A percentile compares a stretch with the other conserved stretches of the same genome.
These are phyloP conservation scores for Zasmidium angulare DNA, from an alignment of 2,329 filamentous ascomycete species.

Conservation along the genomic window DNA sequence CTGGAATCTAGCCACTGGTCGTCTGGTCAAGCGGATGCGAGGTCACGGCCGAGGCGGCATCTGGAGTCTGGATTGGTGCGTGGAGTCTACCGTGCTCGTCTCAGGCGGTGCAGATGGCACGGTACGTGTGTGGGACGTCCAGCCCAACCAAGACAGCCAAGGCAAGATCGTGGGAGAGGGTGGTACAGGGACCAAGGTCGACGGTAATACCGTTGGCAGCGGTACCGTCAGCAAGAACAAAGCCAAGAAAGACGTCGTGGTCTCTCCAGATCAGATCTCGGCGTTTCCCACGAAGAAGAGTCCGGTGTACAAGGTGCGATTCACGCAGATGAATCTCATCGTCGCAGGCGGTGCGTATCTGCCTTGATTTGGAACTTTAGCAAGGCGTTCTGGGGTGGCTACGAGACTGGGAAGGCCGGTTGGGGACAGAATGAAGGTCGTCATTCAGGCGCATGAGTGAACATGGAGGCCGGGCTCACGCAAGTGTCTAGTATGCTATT, in stretches of 20 bases:
- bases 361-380: slow-evolving; percentile 39
- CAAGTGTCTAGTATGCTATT: no score
- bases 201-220: slow-evolving; percentile 38
- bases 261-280: slow-evolving; percentile 89
- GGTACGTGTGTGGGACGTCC: slow-evolving; percentile 91
- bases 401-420: background rate
- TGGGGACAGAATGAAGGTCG: background rate
- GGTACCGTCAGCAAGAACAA: slow-evolving; percentile 54
- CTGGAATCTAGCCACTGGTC: slow-evolving; percentile 88
- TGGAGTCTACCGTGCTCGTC: slow-evolving; percentile 85
- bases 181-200: slow-evolving; percentile 49
- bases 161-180: slow-evolving; percentile 53
- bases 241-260: slow-evolving; percentile 84
- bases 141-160: slow-evolving; percentile 47
- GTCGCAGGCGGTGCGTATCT: slow-evolving; percentile 75
- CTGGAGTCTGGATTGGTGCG: slow-evolving; percentile 89
- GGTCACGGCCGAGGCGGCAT: slow-evolving; percentile 93
- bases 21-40: slow-evolving; percentile 84
- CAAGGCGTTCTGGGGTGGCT: slow-evolving; percentile 14
- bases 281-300: slow-evolving; percentile 96
- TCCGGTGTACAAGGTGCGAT: slow-evolving; percentile 87
- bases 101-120: slow-evolving; percentile 91
- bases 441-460: no score
- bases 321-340: slow-evolving; percentile 93
- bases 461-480: no score